Base-by-base conservation (phyloP, 495 filamentous ascomycete species). In the Penicillium cataractarum region DNA sequence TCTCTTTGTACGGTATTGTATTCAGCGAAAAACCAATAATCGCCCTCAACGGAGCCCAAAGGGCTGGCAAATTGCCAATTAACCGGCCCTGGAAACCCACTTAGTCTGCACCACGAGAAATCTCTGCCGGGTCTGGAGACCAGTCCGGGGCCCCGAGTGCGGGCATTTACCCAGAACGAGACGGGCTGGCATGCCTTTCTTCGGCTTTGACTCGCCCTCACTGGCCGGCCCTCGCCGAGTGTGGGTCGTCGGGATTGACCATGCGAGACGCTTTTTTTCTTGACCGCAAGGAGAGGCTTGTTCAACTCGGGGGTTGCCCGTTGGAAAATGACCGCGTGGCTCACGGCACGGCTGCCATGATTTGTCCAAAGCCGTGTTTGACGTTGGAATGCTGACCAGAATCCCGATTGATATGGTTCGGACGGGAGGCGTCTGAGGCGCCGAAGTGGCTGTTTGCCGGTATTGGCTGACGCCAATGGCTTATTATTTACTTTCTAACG, bases 111-210 rank as follows among this genome's bases (percentile, higher is more conserved):
- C 32, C 32, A 56, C 52, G 42, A 56, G 37, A 55, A 44, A 50
- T 57, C 55, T 63, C 55, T 39, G 6, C 57, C 46, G 3, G 19
- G 33, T 40, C 44, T 52, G 39, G 37, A 50, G 51, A 21, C 60
- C 63, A 69, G 61, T 69, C 68, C 65, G 68, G 68, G 68, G 68
- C 58, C 68, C 68, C 63, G 32, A 63, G 15, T 50, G 49, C 65
- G 68, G 65, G 33, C 58, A 64, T 64, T 62, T 68, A 62, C 35
- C 68, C 63, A 63, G 68, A 65, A 69, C 50, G 40, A 63, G 63
- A 63, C 50, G 44, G 44, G 19, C 24, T 57, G 29, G 50, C 42
- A 61, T 57, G 55, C 21, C 37, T 32, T 60, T 49, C 22, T 39
- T 32, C 49, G 56, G 56, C 50, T 31, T 26, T 37, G 27, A 37